phyloP scores from a whole-genome alignment of 2,329 filamentous ascomycete genomes.

The Colletotrichum incanum region DNA sequence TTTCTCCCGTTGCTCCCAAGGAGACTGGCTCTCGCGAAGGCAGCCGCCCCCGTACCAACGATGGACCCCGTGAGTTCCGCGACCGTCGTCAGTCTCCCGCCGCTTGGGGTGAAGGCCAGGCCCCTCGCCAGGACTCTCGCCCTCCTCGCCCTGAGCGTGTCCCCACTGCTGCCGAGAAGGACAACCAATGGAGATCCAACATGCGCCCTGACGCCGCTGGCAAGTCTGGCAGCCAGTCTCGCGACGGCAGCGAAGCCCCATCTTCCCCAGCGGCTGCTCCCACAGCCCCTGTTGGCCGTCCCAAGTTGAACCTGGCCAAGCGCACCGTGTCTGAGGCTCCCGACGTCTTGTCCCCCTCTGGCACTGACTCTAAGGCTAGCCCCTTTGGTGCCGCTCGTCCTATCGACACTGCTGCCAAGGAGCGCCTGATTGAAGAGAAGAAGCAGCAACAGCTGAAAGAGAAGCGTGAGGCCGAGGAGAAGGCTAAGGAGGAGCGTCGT shows the following conservation, averaged over 20 bases:
- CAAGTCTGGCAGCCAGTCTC: constrained; percentile 74
- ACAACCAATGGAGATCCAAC: constrained; percentile 91
- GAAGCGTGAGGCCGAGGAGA: constrained; percentile 91
- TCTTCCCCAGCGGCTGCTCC: constrained; percentile 76
- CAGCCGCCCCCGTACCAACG: constrained; percentile 68
- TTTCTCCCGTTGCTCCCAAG: constrained; percentile 77
- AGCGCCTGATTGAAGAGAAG: constrained; percentile 93
- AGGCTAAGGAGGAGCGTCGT: constrained; percentile 82
- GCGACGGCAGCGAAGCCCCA: constrained; percentile 82
- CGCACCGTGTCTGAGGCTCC: constrained; percentile 86
- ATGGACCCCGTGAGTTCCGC: constrained; percentile 73
- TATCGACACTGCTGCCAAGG: constrained; percentile 91
- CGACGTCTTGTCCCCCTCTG: constrained; percentile 66
- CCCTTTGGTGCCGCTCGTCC: constrained; percentile 95
- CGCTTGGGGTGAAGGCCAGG: constrained; percentile 79
- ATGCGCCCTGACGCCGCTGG: constrained; percentile 88
- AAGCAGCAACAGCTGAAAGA: constrained; percentile 80
- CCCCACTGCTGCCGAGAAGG: constrained; percentile 90
- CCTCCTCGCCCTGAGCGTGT: constrained; percentile 75
- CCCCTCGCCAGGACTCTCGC: constrained; percentile 77
- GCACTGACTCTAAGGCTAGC: constrained; percentile 85
- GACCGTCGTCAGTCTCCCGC: constrained; percentile 80
- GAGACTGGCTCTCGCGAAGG: constrained; percentile 70
- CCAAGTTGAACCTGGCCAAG: constrained; percentile 90
- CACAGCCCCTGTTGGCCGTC: constrained; percentile 74